Evolutionary conservation across 2,329 filamentous ascomycete genomes (phyloP).

Genomic region (Hymenoscyphus linearis): DNA sequence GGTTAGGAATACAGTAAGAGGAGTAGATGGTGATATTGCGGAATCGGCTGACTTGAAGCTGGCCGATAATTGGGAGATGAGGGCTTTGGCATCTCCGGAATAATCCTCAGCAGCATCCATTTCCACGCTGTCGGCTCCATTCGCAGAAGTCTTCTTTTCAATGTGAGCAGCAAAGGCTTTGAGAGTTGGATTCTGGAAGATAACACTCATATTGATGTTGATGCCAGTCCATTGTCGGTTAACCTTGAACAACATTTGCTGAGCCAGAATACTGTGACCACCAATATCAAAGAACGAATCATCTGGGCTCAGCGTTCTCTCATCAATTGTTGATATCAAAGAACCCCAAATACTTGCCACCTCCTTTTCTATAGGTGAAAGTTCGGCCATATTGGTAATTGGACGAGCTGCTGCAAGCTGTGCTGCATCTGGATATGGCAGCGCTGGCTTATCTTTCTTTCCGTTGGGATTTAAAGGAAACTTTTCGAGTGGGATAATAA

Average conservation of each 20-base stretch:
- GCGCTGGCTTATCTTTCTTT: constrained; percentile 72
- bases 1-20: constrained; percentile 69
- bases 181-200: constrained; percentile 64
- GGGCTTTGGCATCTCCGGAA: constrained; percentile 37
- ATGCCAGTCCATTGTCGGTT: constrained; percentile 55
- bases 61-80: constrained; percentile 35
- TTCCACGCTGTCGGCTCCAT: constrained; percentile 27
- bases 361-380: constrained; percentile 55
- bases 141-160: constrained; percentile 39
- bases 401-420: constrained; percentile 54
- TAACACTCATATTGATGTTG: constrained; percentile 63
- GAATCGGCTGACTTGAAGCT: constrained; percentile 34
- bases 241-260: constrained; percentile 72
- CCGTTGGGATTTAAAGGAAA: constrained; percentile 82
- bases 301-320: constrained; percentile 60
- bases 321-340: constrained; percentile 61
- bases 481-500: constrained; percentile 66
- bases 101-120: constrained; percentile 44
- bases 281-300: constrained; percentile 72
- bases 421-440: constrained; percentile 75
- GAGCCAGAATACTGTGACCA: constrained; percentile 75
- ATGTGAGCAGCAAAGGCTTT: constrained; percentile 46
- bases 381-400: constrained; percentile 38
- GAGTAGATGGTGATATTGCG: constrained; percentile 28
- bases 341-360: constrained; percentile 70